Conservation (phyloP, 2,329 filamentous ascomycete genomes). For the Intubia oerlemansii region DNA sequence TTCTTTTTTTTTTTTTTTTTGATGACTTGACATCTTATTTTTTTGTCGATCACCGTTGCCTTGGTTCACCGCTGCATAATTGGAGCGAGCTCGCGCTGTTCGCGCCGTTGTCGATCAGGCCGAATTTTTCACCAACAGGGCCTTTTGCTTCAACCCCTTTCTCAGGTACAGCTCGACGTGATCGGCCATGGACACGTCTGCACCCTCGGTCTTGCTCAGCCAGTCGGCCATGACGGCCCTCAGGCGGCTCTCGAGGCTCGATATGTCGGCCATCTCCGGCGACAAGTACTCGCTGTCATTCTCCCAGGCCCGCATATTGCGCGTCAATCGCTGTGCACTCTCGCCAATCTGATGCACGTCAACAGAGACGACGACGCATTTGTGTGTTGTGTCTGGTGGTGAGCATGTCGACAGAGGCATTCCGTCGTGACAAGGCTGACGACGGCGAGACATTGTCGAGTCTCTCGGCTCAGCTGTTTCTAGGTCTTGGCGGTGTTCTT, state of each 20-base stretch:
- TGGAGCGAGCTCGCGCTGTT: background rate
- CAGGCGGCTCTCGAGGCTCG: slow-evolving; percentile 4
- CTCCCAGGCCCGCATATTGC: background rate
- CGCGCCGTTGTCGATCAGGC: background rate
- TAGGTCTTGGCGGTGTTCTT: no score
- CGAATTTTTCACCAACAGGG: background rate
- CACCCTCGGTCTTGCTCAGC: slow-evolving; percentile 2
- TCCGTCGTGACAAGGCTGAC: no score
- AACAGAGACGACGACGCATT: no score
- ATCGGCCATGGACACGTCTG: slow-evolving; percentile 1
- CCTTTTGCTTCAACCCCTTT: slow-evolving; percentile 4
- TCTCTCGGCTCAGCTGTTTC: no score
- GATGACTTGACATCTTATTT: background rate
- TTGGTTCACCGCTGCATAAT: background rate
- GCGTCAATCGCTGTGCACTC: background rate
- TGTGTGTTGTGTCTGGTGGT: no score
- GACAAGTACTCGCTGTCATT: background rate
- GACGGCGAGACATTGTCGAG: no score
- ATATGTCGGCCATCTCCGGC: slow-evolving; percentile 4
- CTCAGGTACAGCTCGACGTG: slow-evolving; percentile 6
- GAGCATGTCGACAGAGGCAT: no score
- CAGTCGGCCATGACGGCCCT: slow-evolving; percentile 2
- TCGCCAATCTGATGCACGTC: slow-evolving; percentile 1
- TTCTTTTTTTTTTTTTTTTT: background rate
- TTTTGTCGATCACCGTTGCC: background rate